These are phyloP conservation scores for Noccaea caerulescens DNA, from an alignment of 345 rosid genomes.

Conservation along the genomic window DNA sequence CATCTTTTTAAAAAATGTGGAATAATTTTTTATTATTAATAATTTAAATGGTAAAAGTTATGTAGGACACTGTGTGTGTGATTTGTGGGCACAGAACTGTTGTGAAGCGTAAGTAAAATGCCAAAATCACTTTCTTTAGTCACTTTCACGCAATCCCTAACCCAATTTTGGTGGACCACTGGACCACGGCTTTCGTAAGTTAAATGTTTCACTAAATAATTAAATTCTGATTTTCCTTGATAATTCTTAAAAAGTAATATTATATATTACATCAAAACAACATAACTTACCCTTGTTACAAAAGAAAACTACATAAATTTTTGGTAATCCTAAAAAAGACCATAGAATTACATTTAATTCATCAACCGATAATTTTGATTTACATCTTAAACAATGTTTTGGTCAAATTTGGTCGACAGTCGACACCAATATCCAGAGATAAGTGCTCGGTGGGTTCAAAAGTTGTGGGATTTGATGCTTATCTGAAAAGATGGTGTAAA, in stretches of 20 bases:
- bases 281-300: neutral
- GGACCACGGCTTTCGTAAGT: conserved; percentile 6
- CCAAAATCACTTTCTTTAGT: conserved; percentile 6
- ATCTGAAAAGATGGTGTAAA: conserved; percentile 15
- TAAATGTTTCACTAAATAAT: neutral
- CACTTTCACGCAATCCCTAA: conserved; percentile 21
- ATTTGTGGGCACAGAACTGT: neutral
- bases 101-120: neutral
- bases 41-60: too few relatives aligned
- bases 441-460: conserved; percentile 9
- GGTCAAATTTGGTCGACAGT: conserved; percentile 36
- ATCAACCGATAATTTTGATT: neutral
- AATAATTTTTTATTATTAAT: too few relatives aligned
- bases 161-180: conserved; percentile 3
- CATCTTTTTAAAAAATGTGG: too few relatives aligned
- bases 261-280: neutral
- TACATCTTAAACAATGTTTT: conserved; percentile 15
- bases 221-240: neutral
- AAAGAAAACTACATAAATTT: neutral
- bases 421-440: conserved; percentile 18
- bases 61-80: neutral
- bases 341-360: neutral
- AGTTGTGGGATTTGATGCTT: conserved; percentile 28
- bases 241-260: neutral
- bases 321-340: neutral